phyloP scores from a whole-genome alignment of 371 early-diverging fungal species.

The Syncephalastrum racemosum region DNA sequence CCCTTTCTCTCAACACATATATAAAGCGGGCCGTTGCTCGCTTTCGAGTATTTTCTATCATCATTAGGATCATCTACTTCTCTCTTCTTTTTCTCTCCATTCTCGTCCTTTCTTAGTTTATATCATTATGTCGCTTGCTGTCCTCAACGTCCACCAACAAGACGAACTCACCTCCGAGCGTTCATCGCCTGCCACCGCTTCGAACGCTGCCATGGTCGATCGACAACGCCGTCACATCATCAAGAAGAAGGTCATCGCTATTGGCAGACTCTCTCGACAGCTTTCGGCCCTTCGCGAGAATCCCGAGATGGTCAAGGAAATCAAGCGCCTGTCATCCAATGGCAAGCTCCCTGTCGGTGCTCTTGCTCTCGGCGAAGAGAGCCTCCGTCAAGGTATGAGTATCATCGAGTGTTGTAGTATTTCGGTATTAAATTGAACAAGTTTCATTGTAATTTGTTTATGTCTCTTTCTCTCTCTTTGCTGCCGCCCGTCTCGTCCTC shows the following conservation, averaged over 20 bases:
- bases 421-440: slow-evolving; percentile 6
- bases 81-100: no score
- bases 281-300: slow-evolving; percentile 35
- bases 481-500: not conserved
- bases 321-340: slow-evolving; percentile 23
- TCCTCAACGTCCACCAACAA: slow-evolving; percentile 19
- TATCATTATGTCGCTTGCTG: slow-evolving; percentile 26
- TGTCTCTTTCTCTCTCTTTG: not conserved
- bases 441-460: not conserved
- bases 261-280: slow-evolving; percentile 38
- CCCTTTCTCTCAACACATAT: no score
- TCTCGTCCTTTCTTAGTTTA: no score
- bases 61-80: no score
- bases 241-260: slow-evolving; percentile 42
- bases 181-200: not conserved
- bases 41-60: no score
- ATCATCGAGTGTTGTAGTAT: not conserved
- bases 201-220: slow-evolving; percentile 5
- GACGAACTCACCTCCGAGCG: slow-evolving; percentile 17
- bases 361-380: slow-evolving; percentile 21
- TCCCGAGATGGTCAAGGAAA: slow-evolving; percentile 36
- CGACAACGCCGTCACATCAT: slow-evolving; percentile 40
- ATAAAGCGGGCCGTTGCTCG: no score
- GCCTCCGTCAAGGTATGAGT: not conserved
- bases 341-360: slow-evolving; percentile 36